Conservation (phyloP, 2,329 filamentous ascomycete species). For the Penicillium hesseltinei region DNA sequence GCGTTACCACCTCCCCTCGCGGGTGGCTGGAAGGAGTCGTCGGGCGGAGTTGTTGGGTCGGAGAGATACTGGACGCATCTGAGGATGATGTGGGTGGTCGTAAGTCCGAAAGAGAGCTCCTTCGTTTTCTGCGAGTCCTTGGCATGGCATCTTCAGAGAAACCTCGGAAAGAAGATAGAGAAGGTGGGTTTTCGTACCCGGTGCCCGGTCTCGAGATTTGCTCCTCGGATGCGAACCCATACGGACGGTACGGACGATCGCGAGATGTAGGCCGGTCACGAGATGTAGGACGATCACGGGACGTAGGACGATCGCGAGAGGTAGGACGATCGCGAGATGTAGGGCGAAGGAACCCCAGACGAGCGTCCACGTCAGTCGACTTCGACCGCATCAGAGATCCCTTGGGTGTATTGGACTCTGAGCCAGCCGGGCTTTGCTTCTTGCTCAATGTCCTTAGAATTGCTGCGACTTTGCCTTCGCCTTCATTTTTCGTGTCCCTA, state of each 20-base stretch:
- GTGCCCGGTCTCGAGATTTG: slow-evolving; percentile 45
- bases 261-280: slow-evolving; percentile 40
- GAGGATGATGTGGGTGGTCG: slow-evolving; percentile 63
- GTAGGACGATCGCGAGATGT: slow-evolving; percentile 54
- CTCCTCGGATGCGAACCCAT: slow-evolving; percentile 50
- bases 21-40: slow-evolving; percentile 33
- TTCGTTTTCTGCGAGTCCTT: slow-evolving; percentile 69
- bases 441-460: slow-evolving; percentile 90
- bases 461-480: slow-evolving; percentile 68
- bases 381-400: slow-evolving; percentile 67
- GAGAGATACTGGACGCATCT: slow-evolving; percentile 46
- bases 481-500: slow-evolving; percentile 71
- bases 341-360: slow-evolving; percentile 50
- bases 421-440: slow-evolving; percentile 60
- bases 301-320: slow-evolving; percentile 46
- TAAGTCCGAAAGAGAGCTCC: slow-evolving; percentile 88
- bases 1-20: slow-evolving; percentile 30
- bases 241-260: slow-evolving; percentile 53
- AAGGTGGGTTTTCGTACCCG: slow-evolving; percentile 47
- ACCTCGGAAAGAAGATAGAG: slow-evolving; percentile 53
- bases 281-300: slow-evolving; percentile 51
- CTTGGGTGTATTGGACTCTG: slow-evolving; percentile 68
- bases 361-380: slow-evolving; percentile 69
- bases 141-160: slow-evolving; percentile 45
- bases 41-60: slow-evolving; percentile 38